Evolutionary conservation across 768 basidiomycete genomes (phyloP).

Genomic region (Basidioascus undulatus): DNA sequence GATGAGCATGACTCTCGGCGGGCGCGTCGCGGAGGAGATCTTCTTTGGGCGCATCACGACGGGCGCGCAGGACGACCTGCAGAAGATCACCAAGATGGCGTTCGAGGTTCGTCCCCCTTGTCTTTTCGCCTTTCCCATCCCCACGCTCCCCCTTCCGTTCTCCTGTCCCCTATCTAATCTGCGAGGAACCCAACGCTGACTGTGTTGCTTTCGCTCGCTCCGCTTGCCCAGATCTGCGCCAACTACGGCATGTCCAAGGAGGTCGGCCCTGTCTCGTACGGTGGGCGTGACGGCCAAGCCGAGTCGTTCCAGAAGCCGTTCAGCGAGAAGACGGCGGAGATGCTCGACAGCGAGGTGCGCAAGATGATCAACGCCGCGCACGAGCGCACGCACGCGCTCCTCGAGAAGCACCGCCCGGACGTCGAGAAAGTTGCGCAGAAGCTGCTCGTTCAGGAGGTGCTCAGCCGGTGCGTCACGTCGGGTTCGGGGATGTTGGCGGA

Average conservation of each 20-base stretch:
- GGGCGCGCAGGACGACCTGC: conserved; percentile 91
- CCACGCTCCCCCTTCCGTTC: no score
- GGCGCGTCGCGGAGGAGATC: conserved; percentile 92
- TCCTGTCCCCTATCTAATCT: no score
- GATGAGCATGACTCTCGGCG: conserved; percentile 96
- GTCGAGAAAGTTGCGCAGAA: conserved; percentile 84
- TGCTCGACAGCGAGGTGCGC: conserved; percentile 71
- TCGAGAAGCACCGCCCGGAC: conserved; percentile 56
- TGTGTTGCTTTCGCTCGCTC: no score
- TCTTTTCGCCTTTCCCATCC: no score
- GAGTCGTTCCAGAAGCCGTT: conserved; percentile 93
- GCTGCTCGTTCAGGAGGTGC: conserved; percentile 81
- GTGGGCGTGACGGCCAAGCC: conserved; percentile 56
- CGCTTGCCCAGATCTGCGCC: conserved; percentile 10
- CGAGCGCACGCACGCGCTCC: conserved; percentile 50
- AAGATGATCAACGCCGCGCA: conserved; percentile 88
- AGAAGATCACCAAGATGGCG: conserved; percentile 95
- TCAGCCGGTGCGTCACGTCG: conserved; percentile 43
- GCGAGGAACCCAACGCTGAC: no score
- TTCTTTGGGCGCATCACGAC: conserved; percentile 90
- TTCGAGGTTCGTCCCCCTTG: no score
- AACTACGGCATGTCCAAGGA: conserved; percentile 72
- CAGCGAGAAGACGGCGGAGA: conserved; percentile 88
- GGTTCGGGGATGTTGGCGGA: not conserved
- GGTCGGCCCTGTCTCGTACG: conserved; percentile 91